phyloP scores from a whole-genome alignment of 331 rosid genomes.

The Malus hybrid region DNA sequence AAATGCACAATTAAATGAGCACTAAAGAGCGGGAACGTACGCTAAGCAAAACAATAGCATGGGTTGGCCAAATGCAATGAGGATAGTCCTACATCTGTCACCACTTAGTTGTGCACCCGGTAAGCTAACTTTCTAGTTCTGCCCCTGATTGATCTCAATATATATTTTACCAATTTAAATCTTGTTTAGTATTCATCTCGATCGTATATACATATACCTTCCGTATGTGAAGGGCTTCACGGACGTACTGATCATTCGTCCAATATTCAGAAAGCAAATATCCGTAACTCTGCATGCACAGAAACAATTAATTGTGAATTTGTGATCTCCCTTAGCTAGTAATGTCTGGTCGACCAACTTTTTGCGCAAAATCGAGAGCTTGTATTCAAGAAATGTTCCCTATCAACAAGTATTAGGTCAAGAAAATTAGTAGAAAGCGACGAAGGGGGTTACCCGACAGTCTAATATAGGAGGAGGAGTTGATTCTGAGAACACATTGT shows the following conservation, averaged over 20 bases:
- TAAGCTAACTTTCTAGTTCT: too few species aligned
- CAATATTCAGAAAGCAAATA: conserved; percentile 13
- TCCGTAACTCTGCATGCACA: neutral
- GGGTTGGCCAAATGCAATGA: too few species aligned
- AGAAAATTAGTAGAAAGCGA: neutral
- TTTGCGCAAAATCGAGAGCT: neutral
- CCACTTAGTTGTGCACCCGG: too few species aligned
- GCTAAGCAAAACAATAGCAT: too few species aligned
- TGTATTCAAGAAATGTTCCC: neutral
- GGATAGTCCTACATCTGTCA: too few species aligned
- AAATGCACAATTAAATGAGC: too few species aligned
- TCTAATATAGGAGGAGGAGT: neutral
- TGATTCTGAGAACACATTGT: neutral
- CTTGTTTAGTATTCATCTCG: neutral
- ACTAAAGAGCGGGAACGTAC: too few species aligned
- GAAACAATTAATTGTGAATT: neutral
- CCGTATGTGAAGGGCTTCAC: conserved; percentile 13
- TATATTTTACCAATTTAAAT: too few species aligned
- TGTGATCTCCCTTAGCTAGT: neutral
- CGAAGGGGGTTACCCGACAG: conserved; percentile 1
- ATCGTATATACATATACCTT: neutral
- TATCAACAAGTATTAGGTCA: neutral
- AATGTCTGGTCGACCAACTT: too few species aligned
- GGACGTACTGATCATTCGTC: conserved; percentile 25
- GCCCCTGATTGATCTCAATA: too few species aligned